Percentiles rank a stretch among this genome's conserved stretches.
phyloP scores from a whole-genome alignment of 140 eudicot genomes.

The Erigeron philadelphicus region DNA sequence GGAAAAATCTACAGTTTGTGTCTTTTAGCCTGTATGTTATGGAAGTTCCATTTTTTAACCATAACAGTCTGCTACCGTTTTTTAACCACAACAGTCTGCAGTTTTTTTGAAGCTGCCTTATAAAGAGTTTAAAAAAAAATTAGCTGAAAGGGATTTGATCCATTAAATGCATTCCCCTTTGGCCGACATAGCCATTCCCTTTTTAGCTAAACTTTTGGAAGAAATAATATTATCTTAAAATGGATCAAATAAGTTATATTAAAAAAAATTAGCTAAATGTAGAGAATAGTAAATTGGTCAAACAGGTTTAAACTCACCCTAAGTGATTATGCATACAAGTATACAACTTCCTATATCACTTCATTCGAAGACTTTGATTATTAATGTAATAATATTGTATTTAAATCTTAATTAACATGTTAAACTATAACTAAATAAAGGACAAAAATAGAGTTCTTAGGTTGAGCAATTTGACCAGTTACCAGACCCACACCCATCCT shows the following conservation, averaged over 20 bases:
- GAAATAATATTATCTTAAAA: background rate
- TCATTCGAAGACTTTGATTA: background rate
- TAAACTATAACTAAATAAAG: background rate
- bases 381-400: background rate
- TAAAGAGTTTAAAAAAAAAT: background rate
- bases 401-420: background rate
- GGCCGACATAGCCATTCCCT: background rate
- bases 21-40: slow-evolving; percentile 10
- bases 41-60: background rate
- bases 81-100: background rate
- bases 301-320: background rate
- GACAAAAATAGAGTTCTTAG: background rate
- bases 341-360: background rate
- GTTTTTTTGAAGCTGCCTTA: background rate
- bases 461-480: slow-evolving; percentile 1
- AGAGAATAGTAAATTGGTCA: background rate
- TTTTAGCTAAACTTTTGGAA: background rate
- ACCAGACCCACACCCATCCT: background rate
- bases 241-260: background rate
- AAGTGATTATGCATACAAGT: background rate
- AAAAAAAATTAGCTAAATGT: background rate
- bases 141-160: background rate
- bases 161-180: too few species aligned
- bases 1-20: slow-evolving; percentile 4
- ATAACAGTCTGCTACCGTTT: background rate